These are phyloP conservation scores for Leishmania martiniquensis DNA, from an alignment of 208 protist species.

Conservation along the genomic window DNA sequence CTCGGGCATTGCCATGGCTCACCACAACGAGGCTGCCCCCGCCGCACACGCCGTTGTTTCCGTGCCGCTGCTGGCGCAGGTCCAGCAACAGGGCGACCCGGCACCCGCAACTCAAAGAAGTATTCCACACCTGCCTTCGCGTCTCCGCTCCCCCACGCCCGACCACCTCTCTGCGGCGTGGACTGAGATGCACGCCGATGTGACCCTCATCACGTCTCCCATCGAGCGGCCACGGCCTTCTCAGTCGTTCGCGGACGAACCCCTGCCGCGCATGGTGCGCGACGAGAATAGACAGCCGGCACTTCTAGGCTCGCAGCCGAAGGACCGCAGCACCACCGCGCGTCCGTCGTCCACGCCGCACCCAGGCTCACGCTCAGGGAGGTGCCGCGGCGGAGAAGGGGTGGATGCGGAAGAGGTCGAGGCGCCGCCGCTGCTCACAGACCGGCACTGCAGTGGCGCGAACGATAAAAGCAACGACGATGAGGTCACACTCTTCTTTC, in stretches of 20 bases:
- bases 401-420: neutral
- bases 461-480: slow-evolving; percentile 18
- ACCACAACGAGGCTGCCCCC: neutral
- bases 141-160: slow-evolving; percentile 28
- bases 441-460: neutral
- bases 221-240: slow-evolving; percentile 1
- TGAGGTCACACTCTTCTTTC: slow-evolving; percentile 27
- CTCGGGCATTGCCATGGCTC: slow-evolving; percentile 5
- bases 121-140: neutral
- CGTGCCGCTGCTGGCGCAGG: neutral
- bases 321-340: slow-evolving; percentile 42
- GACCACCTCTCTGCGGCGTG: neutral
- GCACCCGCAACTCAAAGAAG: neutral
- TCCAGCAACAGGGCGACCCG: neutral
- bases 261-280: slow-evolving; percentile 17
- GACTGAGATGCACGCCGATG: neutral
- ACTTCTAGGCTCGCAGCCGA: slow-evolving; percentile 25
- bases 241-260: slow-evolving; percentile 17
- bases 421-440: slow-evolving; percentile 2
- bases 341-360: slow-evolving; percentile 28
- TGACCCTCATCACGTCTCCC: neutral
- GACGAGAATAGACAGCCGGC: slow-evolving; percentile 11
- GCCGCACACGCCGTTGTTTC: neutral
- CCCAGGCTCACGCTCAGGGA: neutral
- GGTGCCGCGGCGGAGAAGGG: neutral